Evolutionary conservation across 331 rosid genomes (phyloP), one percentile per base, ranked within the genome.

Genomic region (Pyracantha coccinea): DNA sequence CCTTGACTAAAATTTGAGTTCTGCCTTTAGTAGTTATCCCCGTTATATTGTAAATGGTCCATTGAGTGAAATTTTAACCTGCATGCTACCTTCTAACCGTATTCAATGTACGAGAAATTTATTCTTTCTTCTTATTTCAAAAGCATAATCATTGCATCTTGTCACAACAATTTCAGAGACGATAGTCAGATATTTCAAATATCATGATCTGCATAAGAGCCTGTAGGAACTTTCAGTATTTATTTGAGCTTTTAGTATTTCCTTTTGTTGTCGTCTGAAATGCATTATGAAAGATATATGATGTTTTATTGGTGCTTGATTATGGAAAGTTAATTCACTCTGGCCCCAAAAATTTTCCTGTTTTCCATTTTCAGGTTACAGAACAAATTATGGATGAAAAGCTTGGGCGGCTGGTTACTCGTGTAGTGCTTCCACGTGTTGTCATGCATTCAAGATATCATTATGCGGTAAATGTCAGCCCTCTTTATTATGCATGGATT

Each of bases 341-440:
- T 28, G 66, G 63, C 68, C 74, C 28, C 73, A 71, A 70, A 41
- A 57, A 53, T 29, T 76, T 75, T 25, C 59, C 60, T 69, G 68
- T 32, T 29, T 52, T 74, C 61, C 41, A 29, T 54, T 75, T 80
- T 77, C 85, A 95, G 99, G 98, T 95, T 74, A 92, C 97, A 7
- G 88, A 89, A 78, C 97, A 90, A 81, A 81, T 89, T 58, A 85
- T 95, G 96, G 99, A 95, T 88, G 97, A 92, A 79, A 90, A 81
- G 80, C 91, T 95, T 81, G 96, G 98, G 62, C 92, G 99, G 53
- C 74, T 84, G 77, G 99, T 89, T 45, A 95, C 89, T 9, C 96
- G 96, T 31, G 99, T 95, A 78, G 91, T 95, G 82, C 99, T 95
- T 89, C 99, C 99, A 24, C 98, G 90, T 9, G 99, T 95, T 60